Conservation (phyloP, 768 basidiomycete genomes). For the Pholiota molesta region DNA sequence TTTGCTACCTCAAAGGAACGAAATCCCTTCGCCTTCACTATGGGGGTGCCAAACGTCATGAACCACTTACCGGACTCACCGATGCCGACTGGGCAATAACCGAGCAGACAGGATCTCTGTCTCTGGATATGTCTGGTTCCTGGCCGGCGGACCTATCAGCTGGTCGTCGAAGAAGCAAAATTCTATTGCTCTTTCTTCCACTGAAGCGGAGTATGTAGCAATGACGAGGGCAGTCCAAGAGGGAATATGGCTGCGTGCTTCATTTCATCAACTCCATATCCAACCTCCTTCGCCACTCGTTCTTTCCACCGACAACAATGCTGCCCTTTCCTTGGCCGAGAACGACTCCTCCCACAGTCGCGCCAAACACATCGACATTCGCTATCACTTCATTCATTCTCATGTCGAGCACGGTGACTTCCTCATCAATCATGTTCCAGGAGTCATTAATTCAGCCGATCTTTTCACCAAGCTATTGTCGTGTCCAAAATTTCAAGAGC, state of each 20-base stretch:
- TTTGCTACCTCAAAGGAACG: conserved; percentile 20
- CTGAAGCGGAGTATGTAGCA: conserved; percentile 18
- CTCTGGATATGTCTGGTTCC: conserved; percentile 11
- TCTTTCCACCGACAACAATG: no score
- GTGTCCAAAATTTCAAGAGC: no score
- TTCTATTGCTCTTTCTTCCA: conserved; percentile 15
- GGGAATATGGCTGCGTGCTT: not conserved
- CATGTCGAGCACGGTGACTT: conserved; percentile 8
- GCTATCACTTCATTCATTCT: conserved; percentile 16
- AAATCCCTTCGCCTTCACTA: conserved; percentile 11
- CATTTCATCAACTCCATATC: no score
- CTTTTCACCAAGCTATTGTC: no score
- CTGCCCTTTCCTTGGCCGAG: no score
- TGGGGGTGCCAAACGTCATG: conserved; percentile 5
- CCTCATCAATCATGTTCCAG: conserved; percentile 3
- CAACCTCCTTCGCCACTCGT: no score
- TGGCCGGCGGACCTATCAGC: conserved; percentile 13
- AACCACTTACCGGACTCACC: conserved; percentile 18
- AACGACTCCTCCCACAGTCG: not conserved
- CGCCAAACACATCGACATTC: conserved; percentile 12
- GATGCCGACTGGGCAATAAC: conserved; percentile 28
- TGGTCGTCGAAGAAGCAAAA: conserved; percentile 18
- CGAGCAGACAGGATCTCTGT: conserved; percentile 17
- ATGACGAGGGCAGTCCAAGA: conserved; percentile 14
- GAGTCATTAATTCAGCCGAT: not conserved